phyloP scores from a whole-genome alignment of 2,329 filamentous ascomycete genomes.

The Aspergillus intermedius region DNA sequence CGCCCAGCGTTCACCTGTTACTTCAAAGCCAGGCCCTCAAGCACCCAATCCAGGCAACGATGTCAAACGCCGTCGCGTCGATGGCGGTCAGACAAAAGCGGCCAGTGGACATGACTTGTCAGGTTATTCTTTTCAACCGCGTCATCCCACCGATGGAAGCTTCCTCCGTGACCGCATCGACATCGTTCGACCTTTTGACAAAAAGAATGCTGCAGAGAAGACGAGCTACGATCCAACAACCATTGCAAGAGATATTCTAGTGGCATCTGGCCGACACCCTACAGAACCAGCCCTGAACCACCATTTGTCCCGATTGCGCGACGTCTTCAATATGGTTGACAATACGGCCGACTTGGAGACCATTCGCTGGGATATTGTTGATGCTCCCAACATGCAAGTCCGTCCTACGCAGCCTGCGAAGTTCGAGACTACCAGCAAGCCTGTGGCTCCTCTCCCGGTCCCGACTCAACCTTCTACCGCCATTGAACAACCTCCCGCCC shows the following conservation, averaged over 20 bases:
- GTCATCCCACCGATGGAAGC: conserved; percentile 7
- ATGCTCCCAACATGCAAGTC: conserved; percentile 19
- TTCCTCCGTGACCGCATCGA: conserved; percentile 25
- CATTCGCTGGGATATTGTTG: conserved; percentile 57
- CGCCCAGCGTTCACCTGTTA: too few species aligned
- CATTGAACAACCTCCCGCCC: neutral
- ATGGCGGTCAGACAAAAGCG: too few species aligned
- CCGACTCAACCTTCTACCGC: neutral
- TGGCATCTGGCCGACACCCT: conserved; percentile 57
- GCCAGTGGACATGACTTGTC: neutral
- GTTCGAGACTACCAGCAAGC: neutral
- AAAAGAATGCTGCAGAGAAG: conserved; percentile 35
- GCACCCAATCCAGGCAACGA: neutral
- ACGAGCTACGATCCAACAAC: conserved; percentile 54
- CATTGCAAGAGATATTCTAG: conserved; percentile 58
- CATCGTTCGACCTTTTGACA: conserved; percentile 41
- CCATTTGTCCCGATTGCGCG: conserved; percentile 48
- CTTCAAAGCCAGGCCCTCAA: too few species aligned
- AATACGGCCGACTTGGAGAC: conserved; percentile 49
- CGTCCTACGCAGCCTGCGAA: neutral
- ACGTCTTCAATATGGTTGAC: conserved; percentile 39
- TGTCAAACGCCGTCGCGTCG: too few species aligned
- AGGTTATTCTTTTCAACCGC: conserved; percentile 7
- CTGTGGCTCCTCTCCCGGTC: neutral
- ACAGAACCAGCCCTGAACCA: conserved; percentile 53